Percentiles rank a stretch among this genome's conserved stretches.
phyloP scores from a whole-genome alignment of 2,329 filamentous ascomycete genomes.

The Knufia petricola region DNA sequence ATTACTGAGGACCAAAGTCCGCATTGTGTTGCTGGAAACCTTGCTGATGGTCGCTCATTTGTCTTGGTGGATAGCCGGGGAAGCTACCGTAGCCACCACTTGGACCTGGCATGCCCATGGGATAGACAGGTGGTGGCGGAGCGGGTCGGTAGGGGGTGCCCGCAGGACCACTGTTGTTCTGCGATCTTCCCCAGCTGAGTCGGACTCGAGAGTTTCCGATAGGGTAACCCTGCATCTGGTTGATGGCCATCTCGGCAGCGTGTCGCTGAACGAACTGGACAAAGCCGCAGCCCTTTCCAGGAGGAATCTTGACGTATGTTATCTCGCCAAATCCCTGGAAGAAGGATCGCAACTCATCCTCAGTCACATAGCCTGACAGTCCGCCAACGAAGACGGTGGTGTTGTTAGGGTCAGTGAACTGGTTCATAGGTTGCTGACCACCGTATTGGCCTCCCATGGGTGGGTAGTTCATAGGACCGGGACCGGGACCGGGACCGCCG shows the following conservation, averaged over 20 bases:
- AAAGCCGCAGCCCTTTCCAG: constrained; percentile 97
- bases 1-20: not conserved
- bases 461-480: constrained; percentile 53
- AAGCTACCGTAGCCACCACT: constrained; percentile 50
- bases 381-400: constrained; percentile 98
- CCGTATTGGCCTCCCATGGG: constrained; percentile 50
- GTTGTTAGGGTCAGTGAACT: constrained; percentile 99
- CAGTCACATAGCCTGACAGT: constrained; percentile 93
- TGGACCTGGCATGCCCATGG: constrained; percentile 58
- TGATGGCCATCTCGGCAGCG: constrained; percentile 99
- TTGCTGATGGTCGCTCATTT: constrained; percentile 38
- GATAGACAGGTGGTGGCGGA: constrained; percentile 66
- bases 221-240: constrained; percentile 99
- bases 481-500: constrained; percentile 29
- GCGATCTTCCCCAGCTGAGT: constrained; percentile 91
- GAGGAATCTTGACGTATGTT: constrained; percentile 99
- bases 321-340: constrained; percentile 99
- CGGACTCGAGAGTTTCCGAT: constrained; percentile 98
- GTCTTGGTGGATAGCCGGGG: constrained; percentile 59
- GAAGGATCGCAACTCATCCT: constrained; percentile 98
- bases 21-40: not conserved
- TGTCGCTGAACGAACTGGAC: constrained; percentile 99
- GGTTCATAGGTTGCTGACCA: constrained; percentile 75
- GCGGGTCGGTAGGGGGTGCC: constrained; percentile 95
- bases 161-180: constrained; percentile 96